Percentiles rank a stretch among this genome's conserved stretches.
Conservation (phyloP, 768 basidiomycete species). For the Tulasnella calospora region DNA sequence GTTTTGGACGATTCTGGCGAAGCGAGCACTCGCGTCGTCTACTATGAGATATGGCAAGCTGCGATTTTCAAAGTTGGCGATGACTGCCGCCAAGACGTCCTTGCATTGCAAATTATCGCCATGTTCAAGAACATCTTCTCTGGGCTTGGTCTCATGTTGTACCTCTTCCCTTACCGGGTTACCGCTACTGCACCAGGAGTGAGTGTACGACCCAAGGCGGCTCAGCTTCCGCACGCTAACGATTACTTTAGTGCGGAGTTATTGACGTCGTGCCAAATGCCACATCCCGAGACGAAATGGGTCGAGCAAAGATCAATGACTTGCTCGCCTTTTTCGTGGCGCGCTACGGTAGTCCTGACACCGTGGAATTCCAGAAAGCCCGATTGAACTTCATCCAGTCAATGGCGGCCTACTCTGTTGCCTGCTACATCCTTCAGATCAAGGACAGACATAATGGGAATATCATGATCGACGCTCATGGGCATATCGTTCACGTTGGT, state of each 20-base stretch:
- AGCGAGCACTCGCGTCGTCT: conserved; percentile 48
- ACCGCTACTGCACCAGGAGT: conserved; percentile 96
- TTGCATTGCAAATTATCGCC: conserved; percentile 93
- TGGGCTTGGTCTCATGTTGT: conserved; percentile 78
- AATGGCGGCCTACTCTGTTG: conserved; percentile 98
- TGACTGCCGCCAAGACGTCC: conserved; percentile 97
- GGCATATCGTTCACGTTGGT: conserved; percentile 94
- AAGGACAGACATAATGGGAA: conserved; percentile 99
- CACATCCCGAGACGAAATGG: conserved; percentile 99
- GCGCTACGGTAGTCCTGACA: conserved; percentile 88
- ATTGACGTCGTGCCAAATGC: conserved; percentile 98
- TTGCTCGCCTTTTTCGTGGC: conserved; percentile 88
- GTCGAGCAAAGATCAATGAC: conserved; percentile 95
- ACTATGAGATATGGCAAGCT: conserved; percentile 91
- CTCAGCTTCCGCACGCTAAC: conserved; percentile 14
- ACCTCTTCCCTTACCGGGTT: conserved; percentile 93
- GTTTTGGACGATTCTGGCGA: conserved; percentile 30
- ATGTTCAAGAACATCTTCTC: conserved; percentile 99
- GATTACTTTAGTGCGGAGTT: conserved; percentile 72
- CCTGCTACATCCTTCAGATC: conserved; percentile 96
- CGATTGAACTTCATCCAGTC: conserved; percentile 95
- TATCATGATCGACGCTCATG: conserved; percentile 98
- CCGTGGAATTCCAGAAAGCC: conserved; percentile 83
- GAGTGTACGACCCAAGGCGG: conserved; percentile 35
- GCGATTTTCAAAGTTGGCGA: conserved; percentile 99